phyloP scores from a whole-genome alignment of 805 yeast genomes.

The Pichia californica region DNA sequence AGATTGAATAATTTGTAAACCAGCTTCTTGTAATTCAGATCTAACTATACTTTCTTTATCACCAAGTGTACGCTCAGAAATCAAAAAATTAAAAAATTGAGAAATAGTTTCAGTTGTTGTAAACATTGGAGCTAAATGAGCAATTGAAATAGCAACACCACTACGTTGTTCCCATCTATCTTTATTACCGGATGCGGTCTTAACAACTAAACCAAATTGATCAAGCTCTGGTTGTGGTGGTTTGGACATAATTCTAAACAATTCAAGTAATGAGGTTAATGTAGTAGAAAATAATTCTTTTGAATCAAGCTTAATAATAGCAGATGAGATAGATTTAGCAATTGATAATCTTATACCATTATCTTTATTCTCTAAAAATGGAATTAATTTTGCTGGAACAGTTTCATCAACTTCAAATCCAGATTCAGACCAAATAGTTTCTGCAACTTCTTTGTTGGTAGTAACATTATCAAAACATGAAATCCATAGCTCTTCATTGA shows the following conservation, averaged over 20 bases:
- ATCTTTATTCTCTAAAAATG: conserved; percentile 47
- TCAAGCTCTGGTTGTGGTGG: conserved; percentile 78
- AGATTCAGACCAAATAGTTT: conserved; percentile 82
- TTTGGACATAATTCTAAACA: conserved; percentile 53
- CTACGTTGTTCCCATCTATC: conserved; percentile 85
- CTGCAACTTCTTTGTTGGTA: conserved; percentile 56
- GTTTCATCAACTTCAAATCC: conserved; percentile 38
- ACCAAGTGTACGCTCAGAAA: conserved; percentile 56
- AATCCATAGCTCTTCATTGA: conserved; percentile 60
- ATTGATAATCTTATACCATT: conserved; percentile 67
- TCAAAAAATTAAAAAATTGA: conserved; percentile 52
- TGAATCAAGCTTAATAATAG: conserved; percentile 34
- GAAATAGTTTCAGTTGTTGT: conserved; percentile 38
- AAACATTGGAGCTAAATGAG: conserved; percentile 46
- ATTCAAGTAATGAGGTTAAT: conserved; percentile 41
- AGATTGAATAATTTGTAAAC: conserved; percentile 57
- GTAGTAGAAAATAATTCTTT: conserved; percentile 26
- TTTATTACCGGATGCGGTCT: conserved; percentile 49
- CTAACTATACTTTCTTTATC: conserved; percentile 70
- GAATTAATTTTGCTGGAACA: conserved; percentile 42
- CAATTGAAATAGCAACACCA: conserved; percentile 68
- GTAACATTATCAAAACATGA: conserved; percentile 68
- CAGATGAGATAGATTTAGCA: conserved; percentile 63
- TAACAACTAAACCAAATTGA: conserved; percentile 70
- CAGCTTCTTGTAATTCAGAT: conserved; percentile 85